phyloP scores from a whole-genome alignment of 129 eudicot genomes.

The Helianthus annuus region HanXRQr2.0-SUNRISE NC_035433.2:122125849-122126348 shows the following conservation, averaged over 20 bases:
- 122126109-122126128: constrained; percentile 45
- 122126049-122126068: constrained; percentile 32
- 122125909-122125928: constrained; percentile 19
- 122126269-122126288: not conserved
- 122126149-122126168: constrained; percentile 96
- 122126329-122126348: no score
- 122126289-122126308: no score
- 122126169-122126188: constrained; percentile 36
- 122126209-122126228: not conserved
- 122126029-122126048: constrained; percentile 89
- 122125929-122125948: constrained; percentile 12
- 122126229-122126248: not conserved
- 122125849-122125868: constrained; percentile 87
- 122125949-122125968: constrained; percentile 24
- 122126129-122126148: constrained; percentile 89
- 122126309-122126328: no score
- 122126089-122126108: constrained; percentile 44
- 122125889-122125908: constrained; percentile 14
- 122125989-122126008: constrained; percentile 26
- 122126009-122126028: constrained; percentile 74
- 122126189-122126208: not conserved
- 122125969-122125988: constrained; percentile 28
- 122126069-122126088: constrained; percentile 16
- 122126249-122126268: not conserved
- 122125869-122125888: constrained; percentile 58